Conservation (phyloP, 768 basidiomycete species). For the Lepiota brunneoincarnata region DNA sequence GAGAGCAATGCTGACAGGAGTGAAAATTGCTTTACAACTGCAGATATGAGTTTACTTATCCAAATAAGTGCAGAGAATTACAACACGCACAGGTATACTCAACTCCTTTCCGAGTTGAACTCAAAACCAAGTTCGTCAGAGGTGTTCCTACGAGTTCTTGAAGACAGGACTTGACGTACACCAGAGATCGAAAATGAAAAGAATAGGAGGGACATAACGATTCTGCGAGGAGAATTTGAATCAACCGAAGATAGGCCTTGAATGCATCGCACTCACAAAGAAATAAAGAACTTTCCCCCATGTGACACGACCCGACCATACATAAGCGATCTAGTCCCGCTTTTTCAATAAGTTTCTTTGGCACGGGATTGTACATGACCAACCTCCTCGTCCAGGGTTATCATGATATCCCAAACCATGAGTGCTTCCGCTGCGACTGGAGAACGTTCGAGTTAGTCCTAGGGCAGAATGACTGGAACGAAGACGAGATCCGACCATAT, state of each 20-base stretch:
- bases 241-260: neutral
- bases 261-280: neutral
- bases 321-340: neutral
- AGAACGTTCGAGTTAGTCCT: neutral
- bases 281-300: constrained; percentile 1
- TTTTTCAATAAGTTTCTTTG: too few relatives aligned
- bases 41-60: neutral
- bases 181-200: constrained; percentile 3
- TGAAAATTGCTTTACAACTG: neutral
- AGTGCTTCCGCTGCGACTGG: constrained; percentile 1
- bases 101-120: neutral
- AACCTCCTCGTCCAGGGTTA: constrained; percentile 5
- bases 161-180: neutral
- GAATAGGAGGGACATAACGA: constrained; percentile 3
- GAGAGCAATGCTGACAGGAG: neutral
- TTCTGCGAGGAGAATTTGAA: neutral
- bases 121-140: neutral
- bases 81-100: neutral
- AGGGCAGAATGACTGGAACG: neutral
- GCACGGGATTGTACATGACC: too few relatives aligned
- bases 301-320: neutral
- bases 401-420: constrained; percentile 7
- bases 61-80: neutral
- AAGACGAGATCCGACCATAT: neutral
- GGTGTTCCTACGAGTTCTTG: too few relatives aligned